phyloP scores from a whole-genome alignment of 2,329 filamentous ascomycete species.

The Neofusicoccum sp. region DNA sequence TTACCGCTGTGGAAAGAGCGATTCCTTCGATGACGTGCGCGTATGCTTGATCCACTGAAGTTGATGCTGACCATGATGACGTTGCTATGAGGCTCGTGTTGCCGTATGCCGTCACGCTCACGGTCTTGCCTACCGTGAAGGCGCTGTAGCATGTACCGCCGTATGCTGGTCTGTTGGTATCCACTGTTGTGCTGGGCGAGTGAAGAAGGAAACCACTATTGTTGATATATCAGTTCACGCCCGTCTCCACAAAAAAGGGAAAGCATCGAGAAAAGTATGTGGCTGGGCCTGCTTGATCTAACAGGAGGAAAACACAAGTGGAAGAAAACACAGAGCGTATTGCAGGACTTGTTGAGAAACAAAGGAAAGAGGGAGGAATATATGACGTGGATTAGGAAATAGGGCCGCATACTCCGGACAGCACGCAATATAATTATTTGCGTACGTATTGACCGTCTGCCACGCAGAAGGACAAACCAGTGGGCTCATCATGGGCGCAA shows the following conservation, averaged over 20 bases:
- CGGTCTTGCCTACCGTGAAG: constrained; percentile 21
- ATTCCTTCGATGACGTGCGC: constrained; percentile 32
- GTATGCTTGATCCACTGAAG: constrained; percentile 22
- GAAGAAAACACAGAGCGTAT: too few species aligned
- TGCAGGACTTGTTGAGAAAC: too few species aligned
- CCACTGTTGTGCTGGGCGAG: constrained; percentile 21
- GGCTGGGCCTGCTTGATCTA: background rate
- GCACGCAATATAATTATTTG: constrained; percentile 29
- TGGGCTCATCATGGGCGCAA: constrained; percentile 29
- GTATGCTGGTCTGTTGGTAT: constrained; percentile 26
- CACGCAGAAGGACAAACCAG: constrained; percentile 29
- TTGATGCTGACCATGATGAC: constrained; percentile 16
- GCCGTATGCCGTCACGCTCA: constrained; percentile 25
- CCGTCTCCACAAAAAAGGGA: background rate
- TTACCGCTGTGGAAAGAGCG: constrained; percentile 13
- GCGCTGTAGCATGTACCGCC: constrained; percentile 30
- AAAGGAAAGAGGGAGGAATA: background rate
- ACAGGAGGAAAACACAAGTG: background rate
- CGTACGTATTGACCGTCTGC: constrained; percentile 23
- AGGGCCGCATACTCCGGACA: constrained; percentile 26
- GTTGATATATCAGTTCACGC: background rate
- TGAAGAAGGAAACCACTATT: constrained; percentile 25
- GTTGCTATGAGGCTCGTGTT: constrained; percentile 19
- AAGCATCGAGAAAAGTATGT: background rate
- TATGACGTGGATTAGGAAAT: background rate